Evolutionary conservation across 176 grass and related monocot species (phyloP).

Genomic region (Guadua angustifolia): DNA sequence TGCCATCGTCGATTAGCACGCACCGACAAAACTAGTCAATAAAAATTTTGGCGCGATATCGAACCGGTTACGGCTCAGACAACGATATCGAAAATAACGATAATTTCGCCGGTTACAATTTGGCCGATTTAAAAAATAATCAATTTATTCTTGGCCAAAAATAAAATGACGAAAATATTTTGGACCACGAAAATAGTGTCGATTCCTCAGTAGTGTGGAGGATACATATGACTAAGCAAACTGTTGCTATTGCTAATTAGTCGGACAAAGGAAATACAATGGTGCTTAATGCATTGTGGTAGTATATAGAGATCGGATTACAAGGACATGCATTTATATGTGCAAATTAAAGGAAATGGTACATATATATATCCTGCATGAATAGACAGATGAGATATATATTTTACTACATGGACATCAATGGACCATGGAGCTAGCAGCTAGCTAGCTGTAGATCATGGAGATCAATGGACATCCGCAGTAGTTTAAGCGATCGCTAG

Average conservation of each 20-base stretch:
- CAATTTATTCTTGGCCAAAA: too few relatives aligned
- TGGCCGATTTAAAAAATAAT: too few relatives aligned
- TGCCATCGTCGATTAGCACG: too few relatives aligned
- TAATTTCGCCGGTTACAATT: too few relatives aligned
- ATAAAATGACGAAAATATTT: too few relatives aligned
- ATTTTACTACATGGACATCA: background rate
- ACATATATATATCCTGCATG: background rate
- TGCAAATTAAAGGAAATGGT: background rate
- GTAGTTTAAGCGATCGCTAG: background rate
- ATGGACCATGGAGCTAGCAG: background rate
- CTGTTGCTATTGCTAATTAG: background rate
- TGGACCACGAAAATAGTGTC: too few relatives aligned
- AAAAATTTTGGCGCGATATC: too few relatives aligned
- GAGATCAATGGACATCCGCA: background rate
- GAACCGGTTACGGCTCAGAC: too few relatives aligned
- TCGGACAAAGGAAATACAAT: background rate
- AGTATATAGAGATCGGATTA: background rate
- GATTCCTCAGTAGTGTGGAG: too few relatives aligned
- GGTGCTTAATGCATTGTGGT: background rate
- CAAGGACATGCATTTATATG: background rate
- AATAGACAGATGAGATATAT: background rate
- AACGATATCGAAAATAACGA: too few relatives aligned
- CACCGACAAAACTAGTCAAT: too few relatives aligned
- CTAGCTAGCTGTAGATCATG: background rate
- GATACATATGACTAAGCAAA: background rate